Conservation (phyloP, 495 filamentous ascomycete species). For the Pyronema domesticum region DNA sequence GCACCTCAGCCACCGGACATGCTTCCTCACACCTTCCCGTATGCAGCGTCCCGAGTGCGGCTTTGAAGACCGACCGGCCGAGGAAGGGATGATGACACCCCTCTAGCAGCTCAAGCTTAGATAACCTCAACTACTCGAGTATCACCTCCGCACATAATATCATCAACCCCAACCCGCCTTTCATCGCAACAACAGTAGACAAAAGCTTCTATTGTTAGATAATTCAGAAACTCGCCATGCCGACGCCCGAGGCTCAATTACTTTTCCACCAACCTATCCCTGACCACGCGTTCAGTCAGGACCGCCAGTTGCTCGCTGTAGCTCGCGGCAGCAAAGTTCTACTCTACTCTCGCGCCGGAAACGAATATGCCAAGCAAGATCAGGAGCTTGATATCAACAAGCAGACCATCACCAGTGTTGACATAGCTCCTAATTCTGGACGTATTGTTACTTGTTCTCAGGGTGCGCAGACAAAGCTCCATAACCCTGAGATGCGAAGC, state of each 20-base stretch:
- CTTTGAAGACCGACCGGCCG: too few species aligned
- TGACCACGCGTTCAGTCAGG: slow-evolving; percentile 93
- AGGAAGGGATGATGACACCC: too few species aligned
- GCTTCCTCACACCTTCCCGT: too few species aligned
- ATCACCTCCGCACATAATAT: too few species aligned
- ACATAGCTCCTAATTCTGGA: slow-evolving; percentile 77
- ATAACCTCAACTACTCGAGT: too few species aligned
- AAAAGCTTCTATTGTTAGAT: slow-evolving; percentile 84
- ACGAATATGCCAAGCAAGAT: slow-evolving; percentile 65
- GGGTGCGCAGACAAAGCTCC: slow-evolving; percentile 33
- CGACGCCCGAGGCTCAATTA: slow-evolving; percentile 77
- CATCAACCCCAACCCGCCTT: not conserved
- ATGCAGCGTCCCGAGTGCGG: too few species aligned
- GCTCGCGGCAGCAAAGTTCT: slow-evolving; percentile 81
- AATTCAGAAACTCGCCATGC: slow-evolving; percentile 39
- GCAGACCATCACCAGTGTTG: slow-evolving; percentile 87
- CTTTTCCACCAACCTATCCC: slow-evolving; percentile 93
- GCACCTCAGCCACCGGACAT: too few species aligned
- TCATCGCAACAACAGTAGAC: slow-evolving; percentile 65
- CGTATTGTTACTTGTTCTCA: slow-evolving; percentile 96
- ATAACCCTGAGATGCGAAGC: not conserved
- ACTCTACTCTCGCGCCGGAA: slow-evolving; percentile 60
- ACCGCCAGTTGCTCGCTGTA: slow-evolving; percentile 75
- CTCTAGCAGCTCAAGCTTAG: too few species aligned
- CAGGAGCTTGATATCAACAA: slow-evolving; percentile 80